Base-by-base conservation (phyloP, 495 filamentous ascomycete genomes). In the Penicillium diatomitis region DNA sequence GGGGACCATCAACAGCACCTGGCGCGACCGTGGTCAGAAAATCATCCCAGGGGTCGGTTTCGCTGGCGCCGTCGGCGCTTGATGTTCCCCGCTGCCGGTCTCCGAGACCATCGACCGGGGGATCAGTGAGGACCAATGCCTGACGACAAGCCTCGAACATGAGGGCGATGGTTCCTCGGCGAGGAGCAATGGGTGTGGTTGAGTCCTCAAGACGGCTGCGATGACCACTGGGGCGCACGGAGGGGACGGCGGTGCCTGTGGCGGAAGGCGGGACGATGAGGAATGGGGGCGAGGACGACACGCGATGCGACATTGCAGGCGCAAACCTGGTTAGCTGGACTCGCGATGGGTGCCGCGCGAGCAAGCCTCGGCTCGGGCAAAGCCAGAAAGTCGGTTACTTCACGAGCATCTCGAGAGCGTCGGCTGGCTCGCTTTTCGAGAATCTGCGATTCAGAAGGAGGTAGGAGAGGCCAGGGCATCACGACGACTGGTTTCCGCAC, bases 51-150 rank as follows among this genome's bases (percentile, higher is more conserved):
- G 75, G 72, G 44, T 77, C 74, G 44, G 54, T 61, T n/a, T 63
- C 61, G 40, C 81, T 62, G 10, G 71, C 81, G 33, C 67, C 79
- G 41, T 87, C 84, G 3, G 88, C 86, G 62, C 86, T 90, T 44
- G 86, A 69, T 58, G 88, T 94, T 38, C n/a, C n/a, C n/a, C 88
- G 79, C 47, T 87, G 81, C 36, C 87, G 83, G 63, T 95, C 88
- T 10, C 88, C 89, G 31, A 95, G 74, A 9, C 89, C 89, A 69
- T 91, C 84, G 4, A 84, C 56, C 36, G 46, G 41, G 6, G 64
- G 35, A 9, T 65, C 66, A n/a, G 11, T 55, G 56, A 41, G 30
- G 44, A 10, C 48, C 47, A 37, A 57, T 47, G n/a, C 31, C 52
- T 35, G 53, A 48, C n/a, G 59, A 53, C 34, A 55, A 56, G 20